These are phyloP conservation scores for Aspergillus incahuasiensis DNA, from an alignment of 495 filamentous ascomycete genomes.

Conservation along the genomic window DNA sequence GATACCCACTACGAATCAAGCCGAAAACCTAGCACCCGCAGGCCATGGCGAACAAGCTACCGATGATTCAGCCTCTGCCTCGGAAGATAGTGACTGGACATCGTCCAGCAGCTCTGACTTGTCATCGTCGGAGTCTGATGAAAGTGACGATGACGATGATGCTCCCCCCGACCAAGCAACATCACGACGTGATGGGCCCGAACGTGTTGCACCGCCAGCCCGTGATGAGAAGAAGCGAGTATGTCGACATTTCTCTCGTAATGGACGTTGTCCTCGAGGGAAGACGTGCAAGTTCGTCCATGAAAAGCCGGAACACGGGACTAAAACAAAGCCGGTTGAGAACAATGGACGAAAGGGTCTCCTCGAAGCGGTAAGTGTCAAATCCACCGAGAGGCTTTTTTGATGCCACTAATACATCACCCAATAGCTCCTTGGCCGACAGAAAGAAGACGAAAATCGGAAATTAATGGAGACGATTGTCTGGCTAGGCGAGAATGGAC, in stretches of 20 bases:
- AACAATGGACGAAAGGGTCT: constrained; percentile 43
- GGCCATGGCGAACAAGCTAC: constrained; percentile 16
- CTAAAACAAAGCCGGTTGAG: constrained; percentile 29
- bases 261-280: constrained; percentile 42
- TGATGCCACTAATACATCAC: constrained; percentile 9
- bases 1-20: neutral
- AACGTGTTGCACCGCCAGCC: constrained; percentile 38
- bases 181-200: constrained; percentile 38
- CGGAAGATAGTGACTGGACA: constrained; percentile 32
- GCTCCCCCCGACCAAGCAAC: constrained; percentile 40
- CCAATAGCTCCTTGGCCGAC: constrained; percentile 43
- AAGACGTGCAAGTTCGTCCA: constrained; percentile 45
- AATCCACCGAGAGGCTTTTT: neutral
- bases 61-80: constrained; percentile 13
- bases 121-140: constrained; percentile 30
- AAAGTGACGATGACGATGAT: constrained; percentile 27
- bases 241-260: constrained; percentile 45
- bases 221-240: constrained; percentile 34
- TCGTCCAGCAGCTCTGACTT: constrained; percentile 34
- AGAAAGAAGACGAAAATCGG: constrained; percentile 41
- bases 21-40: neutral
- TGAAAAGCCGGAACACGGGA: constrained; percentile 28
- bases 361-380: constrained; percentile 46
- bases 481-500: constrained; percentile 41
- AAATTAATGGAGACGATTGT: constrained; percentile 42